phyloP scores from a whole-genome alignment of 1,284 basidiomycete genomes.

The Papiliotrema terrestris region DNA sequence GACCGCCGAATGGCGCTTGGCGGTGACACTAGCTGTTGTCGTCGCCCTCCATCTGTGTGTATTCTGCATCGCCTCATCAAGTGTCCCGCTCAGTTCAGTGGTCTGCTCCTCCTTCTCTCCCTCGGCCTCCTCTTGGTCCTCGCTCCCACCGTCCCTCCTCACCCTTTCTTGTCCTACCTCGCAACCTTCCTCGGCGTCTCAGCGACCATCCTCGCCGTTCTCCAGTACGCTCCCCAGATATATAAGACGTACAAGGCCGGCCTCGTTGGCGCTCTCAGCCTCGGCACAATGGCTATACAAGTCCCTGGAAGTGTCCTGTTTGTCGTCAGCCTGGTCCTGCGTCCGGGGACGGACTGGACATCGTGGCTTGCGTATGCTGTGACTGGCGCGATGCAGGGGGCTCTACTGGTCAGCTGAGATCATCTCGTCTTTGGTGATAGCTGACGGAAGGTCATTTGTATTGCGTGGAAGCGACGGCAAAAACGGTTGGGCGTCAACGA shows the following conservation, averaged over 20 bases:
- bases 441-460: constrained; percentile 59
- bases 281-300: constrained; percentile 91
- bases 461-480: constrained; percentile 75
- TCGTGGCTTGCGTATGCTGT: constrained; percentile 82
- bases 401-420: constrained; percentile 57
- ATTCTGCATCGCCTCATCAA: not conserved
- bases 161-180: constrained; percentile 59
- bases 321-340: constrained; percentile 75
- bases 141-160: constrained; percentile 45
- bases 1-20: constrained; percentile 66
- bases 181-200: constrained; percentile 84
- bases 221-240: constrained; percentile 88
- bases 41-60: constrained; percentile 72
- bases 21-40: constrained; percentile 68
- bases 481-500: constrained; percentile 78
- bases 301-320: constrained; percentile 87
- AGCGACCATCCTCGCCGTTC: constrained; percentile 68
- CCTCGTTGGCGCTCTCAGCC: constrained; percentile 85
- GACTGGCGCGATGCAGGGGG: constrained; percentile 79
- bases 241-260: constrained; percentile 70
- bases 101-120: constrained; percentile 32
- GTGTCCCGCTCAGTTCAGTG: constrained; percentile 24
- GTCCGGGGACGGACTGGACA: constrained; percentile 80
- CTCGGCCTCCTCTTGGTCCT: constrained; percentile 48
- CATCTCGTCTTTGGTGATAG: not conserved